phyloP scores from a whole-genome alignment of 2,329 filamentous ascomycete species.

The Nemania abortiva region DNA sequence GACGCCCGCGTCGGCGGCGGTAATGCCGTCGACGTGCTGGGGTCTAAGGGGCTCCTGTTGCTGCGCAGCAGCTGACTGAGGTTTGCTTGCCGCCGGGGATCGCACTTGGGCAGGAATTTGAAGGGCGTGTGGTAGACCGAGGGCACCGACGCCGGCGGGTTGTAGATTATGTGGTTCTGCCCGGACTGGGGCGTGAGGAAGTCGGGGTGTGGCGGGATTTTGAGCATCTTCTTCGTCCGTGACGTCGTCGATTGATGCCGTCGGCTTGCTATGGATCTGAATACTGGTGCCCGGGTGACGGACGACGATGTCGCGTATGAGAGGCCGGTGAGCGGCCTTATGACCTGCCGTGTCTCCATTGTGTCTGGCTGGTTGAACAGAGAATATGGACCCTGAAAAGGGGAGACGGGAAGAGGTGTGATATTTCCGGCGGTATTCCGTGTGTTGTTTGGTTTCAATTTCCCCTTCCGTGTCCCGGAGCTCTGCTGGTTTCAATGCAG shows the following conservation, averaged over 20 bases:
- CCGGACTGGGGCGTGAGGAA: constrained; percentile 59
- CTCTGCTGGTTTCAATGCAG: constrained; percentile 8
- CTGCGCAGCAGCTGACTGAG: constrained; percentile 59
- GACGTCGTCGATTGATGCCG: constrained; percentile 64
- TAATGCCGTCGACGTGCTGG: constrained; percentile 39
- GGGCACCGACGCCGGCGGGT: constrained; percentile 66
- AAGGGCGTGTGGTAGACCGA: constrained; percentile 75
- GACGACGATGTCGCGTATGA: constrained; percentile 23
- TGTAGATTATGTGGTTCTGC: constrained; percentile 64
- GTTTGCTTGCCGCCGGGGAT: constrained; percentile 65
- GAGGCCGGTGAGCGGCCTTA: constrained; percentile 42
- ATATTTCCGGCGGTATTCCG: neutral
- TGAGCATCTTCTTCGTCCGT: constrained; percentile 69
- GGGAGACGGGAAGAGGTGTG: neutral
- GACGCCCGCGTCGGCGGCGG: constrained; percentile 45
- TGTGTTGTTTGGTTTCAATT: constrained; percentile 8
- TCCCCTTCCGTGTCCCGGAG: constrained; percentile 18
- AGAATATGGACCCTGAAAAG: neutral
- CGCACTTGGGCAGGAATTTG: constrained; percentile 71
- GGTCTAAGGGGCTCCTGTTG: neutral
- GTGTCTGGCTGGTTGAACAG: constrained; percentile 14
- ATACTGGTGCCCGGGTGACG: constrained; percentile 6
- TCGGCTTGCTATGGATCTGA: constrained; percentile 44
- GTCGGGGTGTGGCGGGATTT: constrained; percentile 70
- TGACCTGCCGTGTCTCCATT: constrained; percentile 48